Evolutionary conservation across 257 asterid species (phyloP).

Genomic region (Cruciata laevipes): DNA sequence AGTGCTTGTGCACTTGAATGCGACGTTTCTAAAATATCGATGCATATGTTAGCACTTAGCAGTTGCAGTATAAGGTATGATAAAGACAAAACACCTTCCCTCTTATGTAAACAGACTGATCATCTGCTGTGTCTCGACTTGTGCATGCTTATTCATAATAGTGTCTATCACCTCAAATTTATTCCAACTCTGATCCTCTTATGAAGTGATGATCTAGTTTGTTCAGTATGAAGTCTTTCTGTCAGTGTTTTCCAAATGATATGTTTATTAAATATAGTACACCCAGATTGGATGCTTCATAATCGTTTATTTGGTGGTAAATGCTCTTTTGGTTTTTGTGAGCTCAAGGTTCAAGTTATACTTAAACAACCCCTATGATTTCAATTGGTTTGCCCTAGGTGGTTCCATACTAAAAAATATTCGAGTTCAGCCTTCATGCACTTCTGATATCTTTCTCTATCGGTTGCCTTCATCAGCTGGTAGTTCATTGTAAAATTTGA

Average conservation of each 20-base stretch:
- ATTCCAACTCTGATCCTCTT: background rate
- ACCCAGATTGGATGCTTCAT: background rate
- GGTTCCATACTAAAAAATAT: too few species aligned
- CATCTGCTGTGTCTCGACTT: too few species aligned
- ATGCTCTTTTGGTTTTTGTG: too few species aligned
- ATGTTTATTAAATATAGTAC: background rate
- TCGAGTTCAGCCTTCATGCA: too few species aligned
- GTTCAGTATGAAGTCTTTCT: background rate
- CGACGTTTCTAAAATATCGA: background rate
- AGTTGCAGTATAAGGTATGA: background rate
- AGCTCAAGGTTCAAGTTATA: too few species aligned
- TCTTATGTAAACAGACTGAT: background rate
- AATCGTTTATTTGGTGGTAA: background rate
- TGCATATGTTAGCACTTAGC: background rate
- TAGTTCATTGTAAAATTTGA: conserved; percentile 30
- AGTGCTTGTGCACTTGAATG: too few species aligned
- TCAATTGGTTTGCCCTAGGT: too few species aligned
- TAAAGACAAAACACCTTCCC: too few species aligned
- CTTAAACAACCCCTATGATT: too few species aligned
- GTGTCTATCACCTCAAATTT: background rate
- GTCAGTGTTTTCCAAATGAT: background rate
- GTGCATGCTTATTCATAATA: too few species aligned
- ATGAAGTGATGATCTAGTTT: background rate
- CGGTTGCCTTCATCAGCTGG: conserved; percentile 37
- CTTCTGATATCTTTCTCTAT: background rate